phyloP scores from a whole-genome alignment of 352 stramenopile genomes.

The Blastocystis sp. region DNA sequence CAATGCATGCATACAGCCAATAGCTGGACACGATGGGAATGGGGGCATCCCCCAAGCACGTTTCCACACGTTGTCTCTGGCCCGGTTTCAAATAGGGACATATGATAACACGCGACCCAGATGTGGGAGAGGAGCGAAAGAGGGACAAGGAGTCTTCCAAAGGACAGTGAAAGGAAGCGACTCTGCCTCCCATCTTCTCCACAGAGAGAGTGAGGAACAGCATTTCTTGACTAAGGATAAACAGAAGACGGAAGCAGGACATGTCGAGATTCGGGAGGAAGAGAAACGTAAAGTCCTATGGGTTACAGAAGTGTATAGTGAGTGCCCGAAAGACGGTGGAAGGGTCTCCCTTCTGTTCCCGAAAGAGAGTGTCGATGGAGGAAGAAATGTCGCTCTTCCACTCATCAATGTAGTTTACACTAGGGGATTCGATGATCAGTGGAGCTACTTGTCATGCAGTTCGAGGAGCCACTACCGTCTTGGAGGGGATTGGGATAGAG shows the following conservation, averaged over 20 bases:
- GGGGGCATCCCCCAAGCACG: neutral
- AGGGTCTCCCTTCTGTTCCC: neutral
- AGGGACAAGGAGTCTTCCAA: slow-evolving; percentile 16
- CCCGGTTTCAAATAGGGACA: slow-evolving; percentile 39
- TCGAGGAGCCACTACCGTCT: neutral
- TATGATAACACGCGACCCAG: slow-evolving; percentile 10
- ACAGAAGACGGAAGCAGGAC: neutral
- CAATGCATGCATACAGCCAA: slow-evolving; percentile 64
- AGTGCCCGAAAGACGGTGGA: neutral
- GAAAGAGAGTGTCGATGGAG: slow-evolving; percentile 45
- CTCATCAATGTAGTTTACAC: slow-evolving; percentile 17
- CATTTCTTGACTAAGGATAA: slow-evolving; percentile 25
- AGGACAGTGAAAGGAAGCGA: neutral
- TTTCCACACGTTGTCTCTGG: slow-evolving; percentile 10
- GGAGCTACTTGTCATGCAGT: neutral
- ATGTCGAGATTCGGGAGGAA: slow-evolving; percentile 50
- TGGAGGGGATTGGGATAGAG: neutral
- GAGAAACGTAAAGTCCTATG: slow-evolving; percentile 32
- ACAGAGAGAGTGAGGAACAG: slow-evolving; percentile 44
- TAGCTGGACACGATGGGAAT: slow-evolving; percentile 27
- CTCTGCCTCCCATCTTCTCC: slow-evolving; percentile 18
- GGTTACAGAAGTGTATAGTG: neutral
- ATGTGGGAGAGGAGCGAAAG: neutral
- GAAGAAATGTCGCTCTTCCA: slow-evolving; percentile 50
- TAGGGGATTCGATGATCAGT: neutral